Evolutionary conservation across 169 alveolate species (phyloP).

Genomic region (Babesia microti): DNA sequence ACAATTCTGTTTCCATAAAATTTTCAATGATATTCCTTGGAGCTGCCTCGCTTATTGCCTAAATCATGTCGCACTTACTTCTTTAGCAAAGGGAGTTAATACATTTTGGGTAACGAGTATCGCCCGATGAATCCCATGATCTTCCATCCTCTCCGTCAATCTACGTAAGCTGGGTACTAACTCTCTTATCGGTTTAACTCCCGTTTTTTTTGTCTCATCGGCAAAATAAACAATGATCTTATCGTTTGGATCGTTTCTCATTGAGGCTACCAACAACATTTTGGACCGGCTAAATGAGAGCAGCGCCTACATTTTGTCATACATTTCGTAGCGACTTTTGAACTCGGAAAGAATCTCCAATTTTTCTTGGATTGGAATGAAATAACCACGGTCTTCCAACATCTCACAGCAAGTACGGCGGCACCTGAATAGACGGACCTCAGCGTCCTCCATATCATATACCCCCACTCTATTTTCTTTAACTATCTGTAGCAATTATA

Average conservation of each 20-base stretch:
- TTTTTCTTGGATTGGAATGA: constrained; percentile 68
- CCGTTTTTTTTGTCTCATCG: constrained; percentile 81
- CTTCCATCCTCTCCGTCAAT: constrained; percentile 82
- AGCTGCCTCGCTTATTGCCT: constrained; percentile 81
- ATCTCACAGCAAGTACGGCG: constrained; percentile 80
- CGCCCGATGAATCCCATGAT: constrained; percentile 78
- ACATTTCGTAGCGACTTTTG: constrained; percentile 63
- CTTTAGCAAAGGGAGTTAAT: constrained; percentile 83
- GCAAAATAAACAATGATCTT: constrained; percentile 77
- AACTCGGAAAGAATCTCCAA: constrained; percentile 70
- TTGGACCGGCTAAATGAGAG: constrained; percentile 56
- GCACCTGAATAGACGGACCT: constrained; percentile 71
- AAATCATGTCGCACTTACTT: constrained; percentile 37
- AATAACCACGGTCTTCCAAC: constrained; percentile 82
- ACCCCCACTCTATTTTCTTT: too few species aligned
- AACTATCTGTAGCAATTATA: too few species aligned
- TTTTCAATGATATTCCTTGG: constrained; percentile 80
- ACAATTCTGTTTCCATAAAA: constrained; percentile 76
- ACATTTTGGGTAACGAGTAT: constrained; percentile 80
- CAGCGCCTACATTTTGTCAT: constrained; percentile 48
- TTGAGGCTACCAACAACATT: constrained; percentile 71
- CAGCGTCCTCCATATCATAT: constrained; percentile 74
- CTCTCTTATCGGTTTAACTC: constrained; percentile 87
- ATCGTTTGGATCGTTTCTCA: constrained; percentile 64
- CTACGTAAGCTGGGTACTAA: constrained; percentile 41